Evolutionary conservation across 768 basidiomycete species (phyloP).

Genomic region (Neoboletus magnificus): DNA sequence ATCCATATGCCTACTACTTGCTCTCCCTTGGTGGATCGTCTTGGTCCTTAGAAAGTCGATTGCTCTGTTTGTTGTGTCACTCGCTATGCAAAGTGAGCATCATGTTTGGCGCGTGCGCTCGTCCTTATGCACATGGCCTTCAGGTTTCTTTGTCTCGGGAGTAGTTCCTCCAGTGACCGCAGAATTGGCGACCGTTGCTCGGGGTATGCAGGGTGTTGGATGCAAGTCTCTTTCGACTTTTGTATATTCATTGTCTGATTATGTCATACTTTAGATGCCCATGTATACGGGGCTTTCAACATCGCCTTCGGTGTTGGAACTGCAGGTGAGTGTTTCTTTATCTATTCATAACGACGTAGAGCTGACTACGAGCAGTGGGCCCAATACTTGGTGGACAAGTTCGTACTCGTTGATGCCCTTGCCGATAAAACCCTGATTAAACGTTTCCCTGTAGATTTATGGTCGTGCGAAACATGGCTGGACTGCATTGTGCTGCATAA

Average conservation of each 20-base stretch:
- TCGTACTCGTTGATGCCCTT: constrained; percentile 9
- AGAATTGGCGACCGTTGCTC: constrained; percentile 62
- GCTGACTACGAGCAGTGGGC: constrained; percentile 45
- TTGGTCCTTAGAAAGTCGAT: constrained; percentile 54
- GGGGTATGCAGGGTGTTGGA: constrained; percentile 58
- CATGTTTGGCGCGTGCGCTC: background rate
- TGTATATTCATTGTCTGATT: background rate
- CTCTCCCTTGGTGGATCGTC: constrained; percentile 63
- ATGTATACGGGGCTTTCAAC: constrained; percentile 75
- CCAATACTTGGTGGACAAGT: constrained; percentile 71
- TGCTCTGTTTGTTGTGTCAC: constrained; percentile 34
- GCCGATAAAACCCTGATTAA: background rate
- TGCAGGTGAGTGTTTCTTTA: constrained; percentile 40
- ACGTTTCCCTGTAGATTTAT: constrained; percentile 47
- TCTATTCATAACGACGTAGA: background rate
- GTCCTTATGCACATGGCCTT: background rate
- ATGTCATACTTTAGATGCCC: constrained; percentile 48
- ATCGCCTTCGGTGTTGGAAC: constrained; percentile 65
- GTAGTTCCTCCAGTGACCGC: constrained; percentile 59
- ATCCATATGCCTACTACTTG: constrained; percentile 42
- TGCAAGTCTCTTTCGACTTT: constrained; percentile 43
- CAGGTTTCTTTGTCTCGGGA: constrained; percentile 62
- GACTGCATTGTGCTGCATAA: constrained; percentile 53
- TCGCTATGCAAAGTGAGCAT: constrained; percentile 53
- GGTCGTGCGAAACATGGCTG: constrained; percentile 55